These are phyloP conservation scores for Heterobasidion occidentale DNA, from an alignment of 1,284 basidiomycete species.

Conservation along the genomic window DNA sequence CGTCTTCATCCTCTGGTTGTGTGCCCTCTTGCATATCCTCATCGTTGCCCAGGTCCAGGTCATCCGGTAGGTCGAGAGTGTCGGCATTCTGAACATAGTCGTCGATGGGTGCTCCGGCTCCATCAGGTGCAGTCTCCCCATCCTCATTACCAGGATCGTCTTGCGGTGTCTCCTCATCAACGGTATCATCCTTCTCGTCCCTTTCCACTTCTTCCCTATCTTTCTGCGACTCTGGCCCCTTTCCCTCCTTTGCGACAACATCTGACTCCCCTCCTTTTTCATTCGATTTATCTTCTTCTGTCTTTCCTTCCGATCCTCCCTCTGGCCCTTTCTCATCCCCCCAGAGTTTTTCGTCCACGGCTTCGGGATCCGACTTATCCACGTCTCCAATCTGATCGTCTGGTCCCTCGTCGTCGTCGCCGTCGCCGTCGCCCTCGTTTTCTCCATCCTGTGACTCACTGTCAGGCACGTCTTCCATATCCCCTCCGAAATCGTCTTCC, in stretches of 20 bases:
- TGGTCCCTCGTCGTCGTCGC: slow-evolving; percentile 46
- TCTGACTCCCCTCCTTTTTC: slow-evolving; percentile 51
- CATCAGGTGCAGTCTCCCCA: slow-evolving; percentile 9
- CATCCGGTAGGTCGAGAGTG: slow-evolving; percentile 11
- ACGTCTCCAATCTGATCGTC: slow-evolving; percentile 86
- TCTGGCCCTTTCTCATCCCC: slow-evolving; percentile 58
- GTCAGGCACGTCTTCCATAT: slow-evolving; percentile 75
- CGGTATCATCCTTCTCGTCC: slow-evolving; percentile 19
- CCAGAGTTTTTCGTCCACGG: slow-evolving; percentile 97
- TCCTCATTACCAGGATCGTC: slow-evolving; percentile 15
- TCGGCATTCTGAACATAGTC: slow-evolving; percentile 10
- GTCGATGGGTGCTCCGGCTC: slow-evolving; percentile 8
- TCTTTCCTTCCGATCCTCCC: slow-evolving; percentile 45
- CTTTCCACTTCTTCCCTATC: slow-evolving; percentile 27
- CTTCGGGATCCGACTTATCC: slow-evolving; percentile 80
- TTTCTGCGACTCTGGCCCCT: slow-evolving; percentile 26
- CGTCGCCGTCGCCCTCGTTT: slow-evolving; percentile 46
- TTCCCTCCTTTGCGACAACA: slow-evolving; percentile 73
- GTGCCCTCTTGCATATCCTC: not conserved
- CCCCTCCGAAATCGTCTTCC: slow-evolving; percentile 79
- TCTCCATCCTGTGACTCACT: slow-evolving; percentile 34
- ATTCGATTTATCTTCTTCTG: slow-evolving; percentile 45
- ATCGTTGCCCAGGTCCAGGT: slow-evolving; percentile 5
- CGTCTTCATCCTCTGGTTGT: not conserved
- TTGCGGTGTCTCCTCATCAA: not conserved